Evolutionary conservation across 441 rosid genomes (phyloP).

Genomic region (Codiaeum variegatum): DNA sequence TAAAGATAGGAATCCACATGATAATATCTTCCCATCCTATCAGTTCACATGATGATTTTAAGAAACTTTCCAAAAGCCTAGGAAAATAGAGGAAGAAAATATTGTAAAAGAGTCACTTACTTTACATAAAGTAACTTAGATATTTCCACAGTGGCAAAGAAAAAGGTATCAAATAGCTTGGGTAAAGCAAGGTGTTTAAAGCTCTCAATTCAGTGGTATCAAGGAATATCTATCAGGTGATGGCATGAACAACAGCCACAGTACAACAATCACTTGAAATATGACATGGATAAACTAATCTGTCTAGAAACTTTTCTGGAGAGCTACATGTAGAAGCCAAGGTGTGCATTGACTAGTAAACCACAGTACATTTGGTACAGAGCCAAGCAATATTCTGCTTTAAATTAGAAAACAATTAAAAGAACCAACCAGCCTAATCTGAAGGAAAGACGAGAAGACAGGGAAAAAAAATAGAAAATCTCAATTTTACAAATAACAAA

Average conservation of each 20-base stretch:
- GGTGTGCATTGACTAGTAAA: not conserved
- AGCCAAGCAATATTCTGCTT: not conserved
- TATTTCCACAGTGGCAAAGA: not conserved
- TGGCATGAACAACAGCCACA: not conserved
- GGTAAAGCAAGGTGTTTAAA: not conserved
- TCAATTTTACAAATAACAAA: constrained; percentile 2
- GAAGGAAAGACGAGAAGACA: not conserved
- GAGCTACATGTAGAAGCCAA: not conserved
- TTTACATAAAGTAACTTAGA: not conserved
- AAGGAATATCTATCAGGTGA: not conserved
- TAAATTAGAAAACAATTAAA: not conserved
- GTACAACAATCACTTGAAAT: not conserved
- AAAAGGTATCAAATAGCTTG: not conserved
- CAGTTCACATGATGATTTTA: not conserved
- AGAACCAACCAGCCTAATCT: not conserved
- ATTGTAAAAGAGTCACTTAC: not conserved
- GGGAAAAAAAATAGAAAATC: not conserved
- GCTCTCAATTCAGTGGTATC: not conserved
- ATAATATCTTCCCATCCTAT: not conserved
- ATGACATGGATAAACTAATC: not conserved
- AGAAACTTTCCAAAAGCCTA: not conserved
- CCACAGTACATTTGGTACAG: not conserved
- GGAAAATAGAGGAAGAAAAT: not conserved
- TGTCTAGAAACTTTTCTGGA: not conserved
- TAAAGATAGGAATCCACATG: not conserved